Evolutionary conservation across 768 basidiomycete genomes (phyloP).

Genomic region (Pleurotus sapidus): DNA sequence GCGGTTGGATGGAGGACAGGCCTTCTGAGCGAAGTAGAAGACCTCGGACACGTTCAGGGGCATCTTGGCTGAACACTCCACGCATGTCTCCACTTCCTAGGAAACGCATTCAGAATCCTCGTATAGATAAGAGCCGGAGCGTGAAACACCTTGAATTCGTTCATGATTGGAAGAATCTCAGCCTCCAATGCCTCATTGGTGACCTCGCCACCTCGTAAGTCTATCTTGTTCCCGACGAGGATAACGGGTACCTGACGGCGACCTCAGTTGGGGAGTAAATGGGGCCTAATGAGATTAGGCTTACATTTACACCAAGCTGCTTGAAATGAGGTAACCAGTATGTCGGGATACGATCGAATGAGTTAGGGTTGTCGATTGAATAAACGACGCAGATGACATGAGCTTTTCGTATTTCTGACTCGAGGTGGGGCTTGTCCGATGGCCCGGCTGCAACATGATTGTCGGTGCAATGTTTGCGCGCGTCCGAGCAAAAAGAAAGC

Average conservation of each 20-base stretch:
- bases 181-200: slow-evolving; percentile 93
- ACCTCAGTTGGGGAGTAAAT: neutral
- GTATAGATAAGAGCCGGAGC: slow-evolving; percentile 6
- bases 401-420: slow-evolving; percentile 93
- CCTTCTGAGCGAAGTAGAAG: slow-evolving; percentile 98
- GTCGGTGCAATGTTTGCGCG: neutral
- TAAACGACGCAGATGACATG: slow-evolving; percentile 99
- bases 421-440: slow-evolving; percentile 83
- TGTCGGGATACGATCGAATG: slow-evolving; percentile 96
- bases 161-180: slow-evolving; percentile 96
- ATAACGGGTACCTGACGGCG: slow-evolving; percentile 84
- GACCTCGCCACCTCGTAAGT: slow-evolving; percentile 88
- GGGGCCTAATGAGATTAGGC: slow-evolving; percentile 13
- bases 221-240: slow-evolving; percentile 97
- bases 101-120: slow-evolving; percentile 10
- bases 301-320: slow-evolving; percentile 91
- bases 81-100: slow-evolving; percentile 97
- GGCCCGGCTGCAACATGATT: slow-evolving; percentile 59
- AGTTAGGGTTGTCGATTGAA: slow-evolving; percentile 92
- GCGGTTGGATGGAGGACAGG: slow-evolving; percentile 96
- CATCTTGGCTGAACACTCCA: slow-evolving; percentile 92
- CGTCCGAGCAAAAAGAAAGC: slow-evolving; percentile 21
- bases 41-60: slow-evolving; percentile 94
- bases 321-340: slow-evolving; percentile 97
- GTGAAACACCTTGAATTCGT: slow-evolving; percentile 86